phyloP scores from a whole-genome alignment of 305 asterid species.

The Fraxinus greggii region DNA sequence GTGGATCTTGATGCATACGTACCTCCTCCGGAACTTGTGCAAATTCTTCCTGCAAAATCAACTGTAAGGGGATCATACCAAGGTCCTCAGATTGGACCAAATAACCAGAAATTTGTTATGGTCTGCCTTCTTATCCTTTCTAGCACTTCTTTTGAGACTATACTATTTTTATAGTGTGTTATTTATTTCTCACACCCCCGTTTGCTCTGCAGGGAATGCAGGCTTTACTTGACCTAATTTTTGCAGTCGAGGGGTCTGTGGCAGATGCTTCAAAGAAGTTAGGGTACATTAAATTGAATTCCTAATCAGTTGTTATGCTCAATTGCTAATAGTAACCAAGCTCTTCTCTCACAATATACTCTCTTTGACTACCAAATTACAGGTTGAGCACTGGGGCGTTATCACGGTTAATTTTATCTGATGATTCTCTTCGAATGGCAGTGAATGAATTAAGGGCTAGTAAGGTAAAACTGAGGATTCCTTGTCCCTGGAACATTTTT shows the following conservation, averaged over 20 bases:
- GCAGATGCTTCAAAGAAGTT: constrained; percentile 78
- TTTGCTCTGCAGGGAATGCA: constrained; percentile 71
- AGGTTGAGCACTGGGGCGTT: constrained; percentile 91
- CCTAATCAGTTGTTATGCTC: constrained; percentile 8
- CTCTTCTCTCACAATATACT: constrained; percentile 1
- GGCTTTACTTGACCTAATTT: constrained; percentile 81
- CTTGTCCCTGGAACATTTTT: neutral
- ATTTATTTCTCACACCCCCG: neutral
- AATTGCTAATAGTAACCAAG: constrained; percentile 5
- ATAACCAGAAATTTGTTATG: constrained; percentile 70
- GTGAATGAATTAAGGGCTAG: constrained; percentile 72
- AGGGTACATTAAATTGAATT: constrained; percentile 51
- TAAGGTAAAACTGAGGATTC: constrained; percentile 49
- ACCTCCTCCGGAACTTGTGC: constrained; percentile 85
- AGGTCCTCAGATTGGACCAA: constrained; percentile 85
- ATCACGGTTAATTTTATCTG: constrained; percentile 81
- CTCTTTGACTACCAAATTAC: constrained; percentile 23
- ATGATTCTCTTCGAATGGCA: constrained; percentile 75
- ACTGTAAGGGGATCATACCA: constrained; percentile 58
- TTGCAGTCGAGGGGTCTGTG: constrained; percentile 78
- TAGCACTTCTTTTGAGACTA: neutral
- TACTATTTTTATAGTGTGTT: neutral
- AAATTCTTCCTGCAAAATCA: constrained; percentile 73
- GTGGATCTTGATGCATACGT: constrained; percentile 68
- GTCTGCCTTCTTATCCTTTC: constrained; percentile 36